phyloP scores from a whole-genome alignment of 2,329 filamentous ascomycete species.

The Gremmenia infestans region DNA sequence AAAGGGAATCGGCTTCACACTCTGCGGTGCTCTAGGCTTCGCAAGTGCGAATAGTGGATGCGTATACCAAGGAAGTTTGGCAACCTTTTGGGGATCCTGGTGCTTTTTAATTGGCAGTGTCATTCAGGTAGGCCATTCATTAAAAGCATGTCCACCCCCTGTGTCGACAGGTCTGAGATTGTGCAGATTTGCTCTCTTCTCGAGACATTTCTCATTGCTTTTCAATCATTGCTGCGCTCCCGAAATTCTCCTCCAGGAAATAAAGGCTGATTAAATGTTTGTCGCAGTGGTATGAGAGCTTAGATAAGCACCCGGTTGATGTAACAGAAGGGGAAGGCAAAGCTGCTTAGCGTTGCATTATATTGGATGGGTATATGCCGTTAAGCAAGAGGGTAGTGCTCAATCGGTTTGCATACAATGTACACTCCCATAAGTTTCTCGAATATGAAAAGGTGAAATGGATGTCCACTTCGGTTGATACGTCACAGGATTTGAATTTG shows the following conservation, averaged over 20 bases:
- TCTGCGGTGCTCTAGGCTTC: conserved; percentile 54
- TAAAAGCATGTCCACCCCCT: neutral
- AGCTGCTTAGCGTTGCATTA: neutral
- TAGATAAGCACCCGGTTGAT: conserved; percentile 43
- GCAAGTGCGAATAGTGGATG: conserved; percentile 36
- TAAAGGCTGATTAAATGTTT: neutral
- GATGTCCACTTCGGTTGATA: neutral
- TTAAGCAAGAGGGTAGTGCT: no score
- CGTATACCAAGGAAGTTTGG: conserved; percentile 44
- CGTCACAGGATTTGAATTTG: neutral
- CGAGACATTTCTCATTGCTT: neutral
- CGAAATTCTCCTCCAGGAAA: neutral
- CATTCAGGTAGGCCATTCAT: conserved; percentile 28
- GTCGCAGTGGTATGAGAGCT: conserved; percentile 41
- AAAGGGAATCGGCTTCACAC: conserved; percentile 51
- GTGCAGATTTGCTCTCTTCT: neutral
- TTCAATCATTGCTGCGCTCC: neutral
- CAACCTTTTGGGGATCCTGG: conserved; percentile 47
- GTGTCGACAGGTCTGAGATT: neutral
- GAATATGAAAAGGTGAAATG: neutral
- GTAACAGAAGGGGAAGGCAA: conserved; percentile 17
- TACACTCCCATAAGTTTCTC: neutral
- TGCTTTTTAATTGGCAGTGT: conserved; percentile 44
- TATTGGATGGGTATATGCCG: neutral
- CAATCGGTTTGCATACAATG: neutral